Evolutionary conservation across 2,329 filamentous ascomycete species (phyloP).

Genomic region (Davidsoniella virescens): DNA sequence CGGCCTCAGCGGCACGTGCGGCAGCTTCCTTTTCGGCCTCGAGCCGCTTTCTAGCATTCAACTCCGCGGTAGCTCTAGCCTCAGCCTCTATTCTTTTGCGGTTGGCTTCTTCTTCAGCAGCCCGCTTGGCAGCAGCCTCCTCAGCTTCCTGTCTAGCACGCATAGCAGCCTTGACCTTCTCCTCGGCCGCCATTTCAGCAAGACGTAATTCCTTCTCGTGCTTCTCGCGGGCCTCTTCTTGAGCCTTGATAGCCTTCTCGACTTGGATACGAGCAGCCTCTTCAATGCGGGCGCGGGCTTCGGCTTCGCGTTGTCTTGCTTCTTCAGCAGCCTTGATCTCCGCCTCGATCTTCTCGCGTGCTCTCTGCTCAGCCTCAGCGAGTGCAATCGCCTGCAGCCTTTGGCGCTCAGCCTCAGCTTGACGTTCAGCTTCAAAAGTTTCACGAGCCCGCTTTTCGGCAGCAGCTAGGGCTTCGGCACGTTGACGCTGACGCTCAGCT

Average conservation of each 20-base stretch:
- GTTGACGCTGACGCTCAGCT: conserved; percentile 26
- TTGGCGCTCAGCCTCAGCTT: conserved; percentile 25
- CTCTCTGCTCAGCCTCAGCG: conserved; percentile 24
- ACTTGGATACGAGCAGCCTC: conserved; percentile 17
- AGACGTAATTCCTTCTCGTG: conserved; percentile 15
- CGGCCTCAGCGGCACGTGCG: conserved; percentile 21
- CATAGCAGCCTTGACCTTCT: conserved; percentile 21
- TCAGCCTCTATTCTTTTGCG: conserved; percentile 16
- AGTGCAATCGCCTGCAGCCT: conserved; percentile 20
- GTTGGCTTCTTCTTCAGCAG: conserved; percentile 14
- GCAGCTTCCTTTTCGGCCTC: conserved; percentile 22
- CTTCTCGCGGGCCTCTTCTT: conserved; percentile 17
- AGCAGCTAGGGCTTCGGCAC: conserved; percentile 23
- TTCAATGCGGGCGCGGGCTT: conserved; percentile 12
- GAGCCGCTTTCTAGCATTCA: conserved; percentile 24
- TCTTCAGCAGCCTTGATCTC: conserved; percentile 17
- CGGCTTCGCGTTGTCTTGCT: conserved; percentile 18
- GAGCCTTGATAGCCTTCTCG: conserved; percentile 15
- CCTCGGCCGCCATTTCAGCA: conserved; percentile 7
- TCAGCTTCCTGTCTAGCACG: conserved; percentile 23
- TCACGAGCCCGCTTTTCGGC: conserved; percentile 28
- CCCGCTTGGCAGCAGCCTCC: conserved; percentile 16
- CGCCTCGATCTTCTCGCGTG: conserved; percentile 20
- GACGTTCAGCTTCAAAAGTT: conserved; percentile 27
- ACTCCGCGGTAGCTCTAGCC: conserved; percentile 23